Evolutionary conservation across 352 stramenopile genomes (phyloP), one percentile per base, ranked within the genome.

Genomic region (Globisporangium yorkense): DNA sequence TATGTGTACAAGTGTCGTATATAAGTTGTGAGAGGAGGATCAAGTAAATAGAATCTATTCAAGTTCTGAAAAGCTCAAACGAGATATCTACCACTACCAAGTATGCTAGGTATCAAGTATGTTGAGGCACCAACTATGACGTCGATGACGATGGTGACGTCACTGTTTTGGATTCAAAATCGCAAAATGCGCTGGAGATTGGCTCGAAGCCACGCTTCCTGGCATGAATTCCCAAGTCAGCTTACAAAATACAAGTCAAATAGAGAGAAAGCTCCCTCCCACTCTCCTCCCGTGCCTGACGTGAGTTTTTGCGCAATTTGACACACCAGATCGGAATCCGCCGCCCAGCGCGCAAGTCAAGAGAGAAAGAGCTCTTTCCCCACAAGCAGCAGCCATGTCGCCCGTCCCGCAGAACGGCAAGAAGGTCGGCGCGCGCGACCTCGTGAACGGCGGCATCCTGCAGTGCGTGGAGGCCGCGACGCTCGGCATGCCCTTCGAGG

Each of bases 401-500:
- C 80, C 80, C 50, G 70, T 79, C 46, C 67, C 77, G 12, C 52
- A 74, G 56, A 75, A 77, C 45, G 80, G 81, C 57, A 94, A 94
- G 75, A 92, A 94, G 57, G 85, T 93, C 43, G 80, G 83, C 20
- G 29, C 70, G 10, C 83, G 83, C 58, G 85, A 94, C 68, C 72
- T 94, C 45, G 46, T 92, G 54, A 92, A 93, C 57, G 81, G 82
- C 55, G 80, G 87, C 20, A 54, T 95, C 53, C 73, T 96, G 47
- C 86, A 97, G 55, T 97, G 88, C 70, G 64, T 95, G 9, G 88
- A 97, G 66, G 88, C 88, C 35, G 86, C 83, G 21, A 94, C 86
- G 56, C 74, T 97, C 31, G 88, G 88, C 61, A 95, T 97, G 86
- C 88, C 88, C 43, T 96, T 97, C 62, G 88, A 97, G 73, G 88